phyloP scores from a whole-genome alignment of 2,329 filamentous ascomycete species.

The Alternaria conjuncta region DNA sequence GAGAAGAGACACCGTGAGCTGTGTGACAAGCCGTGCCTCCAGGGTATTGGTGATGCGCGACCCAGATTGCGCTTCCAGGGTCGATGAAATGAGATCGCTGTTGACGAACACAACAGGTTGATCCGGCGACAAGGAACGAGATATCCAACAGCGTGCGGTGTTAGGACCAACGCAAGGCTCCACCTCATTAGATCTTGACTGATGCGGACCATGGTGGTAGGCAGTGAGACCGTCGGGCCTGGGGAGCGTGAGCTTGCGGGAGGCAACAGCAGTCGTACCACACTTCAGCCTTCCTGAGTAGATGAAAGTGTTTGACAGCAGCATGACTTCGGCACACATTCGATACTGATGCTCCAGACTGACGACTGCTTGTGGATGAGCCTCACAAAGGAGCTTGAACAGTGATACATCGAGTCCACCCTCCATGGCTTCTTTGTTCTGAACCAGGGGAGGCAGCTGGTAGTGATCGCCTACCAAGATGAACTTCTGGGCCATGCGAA shows the following conservation, averaged over 20 bases:
- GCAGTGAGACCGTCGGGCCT: constrained; percentile 43
- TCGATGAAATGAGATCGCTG: constrained; percentile 74
- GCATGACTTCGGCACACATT: constrained; percentile 98
- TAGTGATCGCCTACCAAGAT: constrained; percentile 97
- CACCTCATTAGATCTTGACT: constrained; percentile 9
- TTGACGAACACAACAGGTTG: constrained; percentile 86
- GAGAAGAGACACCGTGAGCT: constrained; percentile 82
- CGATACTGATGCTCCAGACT: constrained; percentile 96
- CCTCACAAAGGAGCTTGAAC: constrained; percentile 91
- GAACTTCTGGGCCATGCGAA: constrained; percentile 90
- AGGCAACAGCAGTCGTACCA: constrained; percentile 77
- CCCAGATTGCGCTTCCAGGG: constrained; percentile 72
- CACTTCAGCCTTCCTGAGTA: constrained; percentile 92
- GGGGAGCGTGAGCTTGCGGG: constrained; percentile 71
- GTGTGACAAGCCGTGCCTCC: constrained; percentile 79
- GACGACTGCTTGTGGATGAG: constrained; percentile 84
- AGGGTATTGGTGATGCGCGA: constrained; percentile 86
- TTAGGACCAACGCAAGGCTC: constrained; percentile 59
- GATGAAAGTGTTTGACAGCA: constrained; percentile 88
- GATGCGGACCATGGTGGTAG: constrained; percentile 40
- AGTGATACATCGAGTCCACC: constrained; percentile 91
- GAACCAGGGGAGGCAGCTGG: constrained; percentile 91
- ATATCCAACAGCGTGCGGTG: constrained; percentile 72
- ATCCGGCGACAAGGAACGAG: constrained; percentile 70
- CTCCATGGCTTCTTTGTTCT: constrained; percentile 84